Evolutionary conservation across 2,329 filamentous ascomycete species (phyloP), one percentile per base, ranked within the genome.

Genomic region (Albifimbria verrucaria): DNA sequence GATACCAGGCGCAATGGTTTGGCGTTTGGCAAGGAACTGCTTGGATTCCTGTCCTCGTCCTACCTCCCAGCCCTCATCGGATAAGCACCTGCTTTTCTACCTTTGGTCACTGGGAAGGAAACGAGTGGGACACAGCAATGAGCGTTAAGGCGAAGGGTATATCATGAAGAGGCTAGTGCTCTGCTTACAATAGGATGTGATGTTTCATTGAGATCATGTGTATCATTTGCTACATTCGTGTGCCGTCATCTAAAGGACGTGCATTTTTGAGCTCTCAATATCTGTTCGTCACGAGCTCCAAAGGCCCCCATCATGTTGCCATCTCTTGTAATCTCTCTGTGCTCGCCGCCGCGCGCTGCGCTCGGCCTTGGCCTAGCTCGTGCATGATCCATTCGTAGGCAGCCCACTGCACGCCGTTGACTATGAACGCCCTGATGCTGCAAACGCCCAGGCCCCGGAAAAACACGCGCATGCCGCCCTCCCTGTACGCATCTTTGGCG

Each of bases 321-420:
- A n/a, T n/a, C n/a, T n/a, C n/a, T n/a, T 23, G 15, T 52, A 26
- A 55, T 47, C 49, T 26, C 6, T 45, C 15, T 9, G 48, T 23
- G 17, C 55, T 52, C 17, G 22, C 25, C n/a, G 49, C 20, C 2
- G 45, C 24, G 22, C 26, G 45, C 48, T 56, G 56, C 48, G 59
- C 59, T n/a, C 57, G 59, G 20, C 57, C 59, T 25, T 63, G 60
- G 42, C 56, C 74, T 21, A 86, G 65, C 62, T 82, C 76, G 23
- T 69, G 65, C 88, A 96, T 93, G 63, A 90, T 82, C 85, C 88
- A 91, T 72, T 97, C 92, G 67, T 97, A 97, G 6, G 90, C 83
- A 22, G 88, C 88, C 92, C 92, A 97, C 74, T 92, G 79, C n/a
- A 90, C 88, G 2, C 93, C 92, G 74, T 97, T 97, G 39, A 97